Evolutionary conservation across 805 yeast genomes (phyloP).

Genomic region (Saturnispora gosingensis): DNA sequence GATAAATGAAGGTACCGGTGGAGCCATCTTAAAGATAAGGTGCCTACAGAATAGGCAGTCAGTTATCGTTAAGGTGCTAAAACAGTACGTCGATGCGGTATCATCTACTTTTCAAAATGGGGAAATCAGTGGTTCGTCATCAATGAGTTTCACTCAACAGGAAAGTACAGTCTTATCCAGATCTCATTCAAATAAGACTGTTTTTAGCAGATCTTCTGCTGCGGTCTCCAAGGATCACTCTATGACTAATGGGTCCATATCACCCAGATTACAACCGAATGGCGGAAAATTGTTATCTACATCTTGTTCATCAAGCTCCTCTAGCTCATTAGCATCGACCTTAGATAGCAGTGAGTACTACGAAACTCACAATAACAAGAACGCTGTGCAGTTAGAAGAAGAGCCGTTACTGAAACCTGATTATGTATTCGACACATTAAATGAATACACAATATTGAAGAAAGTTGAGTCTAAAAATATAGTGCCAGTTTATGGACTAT

Average conservation of each 20-base stretch:
- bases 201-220: background rate
- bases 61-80: constrained; percentile 9
- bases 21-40: constrained; percentile 19
- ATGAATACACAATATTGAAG: constrained; percentile 22
- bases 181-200: background rate
- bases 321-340: background rate
- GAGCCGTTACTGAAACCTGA: constrained; percentile 3
- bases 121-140: background rate
- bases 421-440: constrained; percentile 17
- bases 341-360: background rate
- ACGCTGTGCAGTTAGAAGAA: constrained; percentile 4
- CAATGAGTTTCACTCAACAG: background rate
- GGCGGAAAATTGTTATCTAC: background rate
- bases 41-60: background rate
- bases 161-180: background rate
- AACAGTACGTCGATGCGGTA: background rate
- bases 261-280: background rate
- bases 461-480: constrained; percentile 9
- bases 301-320: background rate
- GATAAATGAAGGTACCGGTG: constrained; percentile 27
- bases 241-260: background rate
- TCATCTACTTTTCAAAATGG: background rate
- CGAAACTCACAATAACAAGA: background rate
- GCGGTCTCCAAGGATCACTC: background rate
- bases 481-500: constrained; percentile 12